Evolutionary conservation across 2,329 filamentous ascomycete genomes (phyloP), one percentile per base, ranked within the genome.

Genomic region (Fusarium virguliforme): DNA sequence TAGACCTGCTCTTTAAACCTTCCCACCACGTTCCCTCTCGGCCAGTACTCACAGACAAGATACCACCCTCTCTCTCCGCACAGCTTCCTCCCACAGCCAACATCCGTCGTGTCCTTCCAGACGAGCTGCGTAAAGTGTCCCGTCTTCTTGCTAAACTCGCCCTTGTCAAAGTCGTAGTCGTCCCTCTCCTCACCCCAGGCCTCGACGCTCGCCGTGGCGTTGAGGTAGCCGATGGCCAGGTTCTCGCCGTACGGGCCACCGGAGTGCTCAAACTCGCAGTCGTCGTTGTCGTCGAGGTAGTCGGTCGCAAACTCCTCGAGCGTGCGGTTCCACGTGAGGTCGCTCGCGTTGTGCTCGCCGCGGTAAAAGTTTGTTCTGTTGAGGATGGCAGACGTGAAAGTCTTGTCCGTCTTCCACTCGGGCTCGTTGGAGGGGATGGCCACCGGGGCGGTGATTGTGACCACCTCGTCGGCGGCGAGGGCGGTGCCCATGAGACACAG

Each of bases 111-210:
- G 26, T 82, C 79, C 78, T 86, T 88, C 91, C 92, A 94, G 6
- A 94, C 91, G 7, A 94, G 79, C 82, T 93, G 91, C 2, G 91
- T 92, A 73, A 94, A 94, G 77, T 93, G 91, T 0, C 91, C 91
- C 18, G 91, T 92, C 35, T 81, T 78, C 70, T 89, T 83, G 8
- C 75, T 81, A 74, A 92, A 94, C 1, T 85, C 85, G 0, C 86
- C 86, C 1, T 85, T 76, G 3, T 76, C 70, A 77, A 88, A 94
- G 72, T 91, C 79, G 76, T 93, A 94, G 6, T 82, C 64, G 0
- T 78, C 74, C 10, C 87, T 64, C 76, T 82, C 81, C 70, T 85
- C 76, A 18, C 88, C 92, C 92, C 92, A 94, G 2, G 85, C 87
- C 48, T 88, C 86, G n/a, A 94, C 83, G 55, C 87, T 85, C 4